A percentile compares a stretch with the other conserved stretches of the same genome.
These are phyloP conservation scores for Pittosporum tobira DNA, from an alignment of 129 eudicot species.

Conservation along the genomic window DNA sequence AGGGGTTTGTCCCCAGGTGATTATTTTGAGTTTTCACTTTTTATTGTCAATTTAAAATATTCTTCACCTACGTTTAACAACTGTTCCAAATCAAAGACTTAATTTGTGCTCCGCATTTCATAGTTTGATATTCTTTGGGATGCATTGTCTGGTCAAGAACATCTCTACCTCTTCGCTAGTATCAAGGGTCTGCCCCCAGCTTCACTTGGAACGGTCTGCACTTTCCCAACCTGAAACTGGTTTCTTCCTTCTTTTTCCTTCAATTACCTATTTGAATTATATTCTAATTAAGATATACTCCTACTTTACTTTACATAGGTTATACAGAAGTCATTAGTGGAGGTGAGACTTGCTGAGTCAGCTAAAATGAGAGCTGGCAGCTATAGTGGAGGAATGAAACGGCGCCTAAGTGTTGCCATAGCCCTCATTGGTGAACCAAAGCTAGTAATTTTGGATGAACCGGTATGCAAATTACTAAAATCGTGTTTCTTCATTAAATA, in stretches of 20 bases:
- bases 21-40: constrained; percentile 1
- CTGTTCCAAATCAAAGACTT: neutral
- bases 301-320: constrained; percentile 31
- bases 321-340: constrained; percentile 57
- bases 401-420: constrained; percentile 98
- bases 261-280: neutral
- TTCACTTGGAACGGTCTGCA: constrained; percentile 43
- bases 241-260: neutral
- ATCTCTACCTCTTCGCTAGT: constrained; percentile 78
- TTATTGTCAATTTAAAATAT: neutral
- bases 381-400: constrained; percentile 98
- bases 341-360: constrained; percentile 66
- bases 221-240: constrained; percentile 1
- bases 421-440: constrained; percentile 95
- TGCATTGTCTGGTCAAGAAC: constrained; percentile 84
- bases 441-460: constrained; percentile 86
- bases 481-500: neutral
- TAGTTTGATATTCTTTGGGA: constrained; percentile 98
- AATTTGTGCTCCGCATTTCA: constrained; percentile 14
- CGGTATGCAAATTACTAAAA: constrained; percentile 34
- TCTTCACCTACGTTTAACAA: neutral
- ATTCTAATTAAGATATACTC: neutral
- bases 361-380: constrained; percentile 82
- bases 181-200: constrained; percentile 79
- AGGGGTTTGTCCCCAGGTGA: constrained; percentile 93